Conservation (phyloP, 495 filamentous ascomycete genomes). For the Neurospora sp. region DNA sequence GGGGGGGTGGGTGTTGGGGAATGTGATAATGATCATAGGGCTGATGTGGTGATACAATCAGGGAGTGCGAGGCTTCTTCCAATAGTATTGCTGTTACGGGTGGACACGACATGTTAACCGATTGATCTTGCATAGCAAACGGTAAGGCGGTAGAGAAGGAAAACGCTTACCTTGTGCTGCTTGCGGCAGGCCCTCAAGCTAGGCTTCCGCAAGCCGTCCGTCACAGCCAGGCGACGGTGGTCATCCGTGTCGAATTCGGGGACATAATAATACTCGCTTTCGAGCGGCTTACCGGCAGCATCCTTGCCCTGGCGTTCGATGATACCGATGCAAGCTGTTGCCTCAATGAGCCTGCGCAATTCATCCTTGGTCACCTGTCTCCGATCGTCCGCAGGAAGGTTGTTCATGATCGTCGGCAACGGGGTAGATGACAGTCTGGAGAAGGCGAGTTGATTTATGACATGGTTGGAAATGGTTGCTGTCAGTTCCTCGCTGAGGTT, state of each 20-base stretch:
- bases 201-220: conserved; percentile 74
- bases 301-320: conserved; percentile 90
- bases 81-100: conserved; percentile 73
- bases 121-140: conserved; percentile 8
- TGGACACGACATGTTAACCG: conserved; percentile 13
- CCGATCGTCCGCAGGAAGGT: conserved; percentile 62
- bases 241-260: conserved; percentile 77
- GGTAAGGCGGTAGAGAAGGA: conserved; percentile 1
- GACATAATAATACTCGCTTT: conserved; percentile 97
- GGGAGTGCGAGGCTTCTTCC: conserved; percentile 62
- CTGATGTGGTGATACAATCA: conserved; percentile 14
- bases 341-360: conserved; percentile 59
- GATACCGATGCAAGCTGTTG: conserved; percentile 68
- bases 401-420: conserved; percentile 73
- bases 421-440: conserved; percentile 90
- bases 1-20: neutral
- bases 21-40: neutral
- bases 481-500: conserved; percentile 21
- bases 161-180: conserved; percentile 76
- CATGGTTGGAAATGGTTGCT: conserved; percentile 59
- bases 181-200: conserved; percentile 82
- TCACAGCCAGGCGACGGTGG: conserved; percentile 72
- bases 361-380: conserved; percentile 47
- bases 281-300: conserved; percentile 84
- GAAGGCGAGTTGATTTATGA: conserved; percentile 91